These are phyloP conservation scores for Panicum miliaceum DNA, from an alignment of 176 grass and related monocot species.

Conservation along the genomic window DNA sequence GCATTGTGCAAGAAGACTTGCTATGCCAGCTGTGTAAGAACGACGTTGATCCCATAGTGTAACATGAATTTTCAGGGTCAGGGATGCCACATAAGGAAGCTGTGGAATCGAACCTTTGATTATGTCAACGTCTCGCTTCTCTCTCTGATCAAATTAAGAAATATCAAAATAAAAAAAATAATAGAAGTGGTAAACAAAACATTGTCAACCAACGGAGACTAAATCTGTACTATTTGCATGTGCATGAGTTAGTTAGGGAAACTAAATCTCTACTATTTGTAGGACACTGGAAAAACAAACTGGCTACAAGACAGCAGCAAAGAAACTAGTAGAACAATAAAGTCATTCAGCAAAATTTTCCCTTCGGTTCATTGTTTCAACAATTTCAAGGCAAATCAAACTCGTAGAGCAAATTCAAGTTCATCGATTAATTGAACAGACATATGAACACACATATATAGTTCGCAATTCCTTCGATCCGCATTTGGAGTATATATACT, in stretches of 20 bases:
- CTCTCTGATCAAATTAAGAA: background rate
- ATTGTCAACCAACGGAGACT: background rate
- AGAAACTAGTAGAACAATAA: too few species aligned
- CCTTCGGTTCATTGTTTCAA: too few species aligned
- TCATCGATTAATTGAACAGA: background rate
- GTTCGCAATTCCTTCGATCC: too few species aligned
- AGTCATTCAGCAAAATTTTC: too few species aligned
- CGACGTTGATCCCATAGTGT: rapidly evolving
- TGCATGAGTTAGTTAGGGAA: too few species aligned
- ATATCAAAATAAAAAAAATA: background rate
- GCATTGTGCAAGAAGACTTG: background rate
- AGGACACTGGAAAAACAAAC: too few species aligned
- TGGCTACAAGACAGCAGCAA: too few species aligned
- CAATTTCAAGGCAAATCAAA: too few species aligned
- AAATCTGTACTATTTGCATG: background rate
- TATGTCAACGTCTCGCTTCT: background rate
- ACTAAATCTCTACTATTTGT: too few species aligned
- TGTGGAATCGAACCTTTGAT: background rate
- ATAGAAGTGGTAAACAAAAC: background rate
- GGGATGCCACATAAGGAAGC: background rate
- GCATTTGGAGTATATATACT: too few species aligned
- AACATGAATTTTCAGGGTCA: background rate
- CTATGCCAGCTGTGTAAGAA: background rate
- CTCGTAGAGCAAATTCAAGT: too few species aligned
- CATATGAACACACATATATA: too few species aligned